A percentile compares a stretch with the other conserved stretches of the same genome.
These are phyloP conservation scores for Alternaria tenuissima DNA, from an alignment of 2,329 filamentous ascomycete genomes.

Conservation along the genomic window DNA sequence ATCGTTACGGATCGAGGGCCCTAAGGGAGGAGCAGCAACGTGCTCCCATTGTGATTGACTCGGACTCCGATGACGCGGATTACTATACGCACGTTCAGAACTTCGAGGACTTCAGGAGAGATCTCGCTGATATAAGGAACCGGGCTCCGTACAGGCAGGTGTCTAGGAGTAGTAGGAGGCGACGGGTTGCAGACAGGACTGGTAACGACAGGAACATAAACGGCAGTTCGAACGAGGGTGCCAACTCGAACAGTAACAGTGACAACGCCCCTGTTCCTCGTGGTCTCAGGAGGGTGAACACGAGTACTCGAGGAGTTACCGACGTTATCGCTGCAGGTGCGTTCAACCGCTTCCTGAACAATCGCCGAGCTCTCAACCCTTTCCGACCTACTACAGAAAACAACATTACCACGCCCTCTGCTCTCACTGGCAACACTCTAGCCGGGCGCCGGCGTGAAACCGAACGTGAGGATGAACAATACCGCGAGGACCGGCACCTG, in stretches of 20 bases:
- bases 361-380: background rate
- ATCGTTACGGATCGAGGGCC: background rate
- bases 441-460: background rate
- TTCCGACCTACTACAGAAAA: background rate
- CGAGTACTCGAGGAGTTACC: background rate
- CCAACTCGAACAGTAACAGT: background rate
- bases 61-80: constrained; percentile 9
- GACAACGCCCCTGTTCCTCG: background rate
- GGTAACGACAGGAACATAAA: background rate
- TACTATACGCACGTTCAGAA: constrained; percentile 11
- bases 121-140: constrained; percentile 20
- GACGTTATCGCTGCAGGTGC: background rate
- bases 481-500: too few species aligned
- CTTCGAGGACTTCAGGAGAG: constrained; percentile 13
- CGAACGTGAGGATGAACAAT: background rate
- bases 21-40: background rate
- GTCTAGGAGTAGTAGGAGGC: constrained; percentile 2
- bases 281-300: background rate
- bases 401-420: background rate
- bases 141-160: constrained; percentile 11
- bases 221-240: background rate
- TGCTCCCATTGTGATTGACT: constrained; percentile 11
- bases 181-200: background rate
- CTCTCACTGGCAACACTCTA: background rate
- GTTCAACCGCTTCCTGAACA: constrained; percentile 1